Evolutionary conservation across 176 grass and related monocot species (phyloP).

Genomic region (Themeda triandra): DNA sequence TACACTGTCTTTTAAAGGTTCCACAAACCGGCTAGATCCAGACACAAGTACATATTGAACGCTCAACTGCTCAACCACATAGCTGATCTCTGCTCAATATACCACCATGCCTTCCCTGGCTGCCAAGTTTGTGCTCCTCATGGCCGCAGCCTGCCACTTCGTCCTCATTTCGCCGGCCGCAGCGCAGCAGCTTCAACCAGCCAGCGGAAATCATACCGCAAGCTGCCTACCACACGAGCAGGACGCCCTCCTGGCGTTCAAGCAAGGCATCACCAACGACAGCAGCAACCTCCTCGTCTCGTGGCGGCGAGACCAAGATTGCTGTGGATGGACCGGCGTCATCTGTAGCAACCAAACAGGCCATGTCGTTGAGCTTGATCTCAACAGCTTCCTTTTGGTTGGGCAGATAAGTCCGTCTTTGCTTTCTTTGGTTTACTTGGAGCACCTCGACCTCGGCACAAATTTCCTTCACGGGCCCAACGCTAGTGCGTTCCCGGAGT

Average conservation of each 20-base stretch:
- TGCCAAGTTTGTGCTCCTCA: too few relatives aligned
- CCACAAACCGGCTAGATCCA: too few relatives aligned
- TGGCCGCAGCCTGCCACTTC: too few relatives aligned
- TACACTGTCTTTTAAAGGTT: too few relatives aligned
- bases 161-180: too few relatives aligned
- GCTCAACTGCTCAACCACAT: too few relatives aligned
- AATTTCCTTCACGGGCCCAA: neutral
- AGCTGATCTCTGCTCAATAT: too few relatives aligned
- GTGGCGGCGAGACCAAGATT: neutral
- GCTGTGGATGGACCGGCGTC: conserved; percentile 27
- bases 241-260: conserved; percentile 22
- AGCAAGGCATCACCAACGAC: conserved; percentile 10
- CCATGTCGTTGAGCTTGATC: neutral
- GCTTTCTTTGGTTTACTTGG: conserved; percentile 15
- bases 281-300: neutral
- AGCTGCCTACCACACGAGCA: neutral
- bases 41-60: too few relatives aligned
- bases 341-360: neutral
- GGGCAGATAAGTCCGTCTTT: conserved; percentile 37
- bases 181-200: too few relatives aligned
- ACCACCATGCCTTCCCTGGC: too few relatives aligned
- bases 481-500: neutral
- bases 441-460: conserved; percentile 4
- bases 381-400: neutral
- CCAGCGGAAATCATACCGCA: neutral